phyloP scores from a whole-genome alignment of 2,329 filamentous ascomycete species.

The Diplocarpon mali region DNA sequence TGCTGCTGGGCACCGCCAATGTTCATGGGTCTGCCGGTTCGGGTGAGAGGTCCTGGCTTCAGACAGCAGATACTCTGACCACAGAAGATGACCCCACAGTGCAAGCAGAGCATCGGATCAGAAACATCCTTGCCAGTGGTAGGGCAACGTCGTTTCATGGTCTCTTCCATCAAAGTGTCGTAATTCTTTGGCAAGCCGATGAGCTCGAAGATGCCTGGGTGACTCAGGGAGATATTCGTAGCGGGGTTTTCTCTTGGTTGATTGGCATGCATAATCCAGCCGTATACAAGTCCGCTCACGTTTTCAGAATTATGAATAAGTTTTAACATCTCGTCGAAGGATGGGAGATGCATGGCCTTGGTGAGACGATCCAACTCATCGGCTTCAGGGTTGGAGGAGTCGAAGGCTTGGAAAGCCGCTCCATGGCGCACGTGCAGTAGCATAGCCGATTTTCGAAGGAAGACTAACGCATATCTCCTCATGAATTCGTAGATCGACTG shows the following conservation, averaged over 20 bases:
- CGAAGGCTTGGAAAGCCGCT: slow-evolving; percentile 69
- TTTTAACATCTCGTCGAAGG: slow-evolving; percentile 62
- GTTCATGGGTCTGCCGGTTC: slow-evolving; percentile 28
- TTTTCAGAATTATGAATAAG: slow-evolving; percentile 17
- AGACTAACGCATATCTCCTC: slow-evolving; percentile 77
- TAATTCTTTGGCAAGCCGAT: slow-evolving; percentile 87
- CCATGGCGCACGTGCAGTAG: slow-evolving; percentile 82
- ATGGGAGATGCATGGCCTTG: slow-evolving; percentile 62
- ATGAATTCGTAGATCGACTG: slow-evolving; percentile 49
- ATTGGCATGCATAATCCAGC: slow-evolving; percentile 51
- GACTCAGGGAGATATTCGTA: slow-evolving; percentile 40
- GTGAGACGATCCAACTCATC: slow-evolving; percentile 77
- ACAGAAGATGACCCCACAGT: slow-evolving; percentile 96
- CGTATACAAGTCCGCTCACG: slow-evolving; percentile 38
- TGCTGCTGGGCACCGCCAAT: slow-evolving; percentile 87
- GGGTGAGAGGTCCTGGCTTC: slow-evolving; percentile 36
- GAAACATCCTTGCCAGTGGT: slow-evolving; percentile 84
- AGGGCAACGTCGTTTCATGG: slow-evolving; percentile 71
- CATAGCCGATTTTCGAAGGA: slow-evolving; percentile 75
- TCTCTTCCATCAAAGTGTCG: slow-evolving; percentile 85
- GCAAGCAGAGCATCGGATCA: slow-evolving; percentile 84
- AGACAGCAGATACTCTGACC: slow-evolving; percentile 88
- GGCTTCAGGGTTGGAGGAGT: slow-evolving; percentile 50
- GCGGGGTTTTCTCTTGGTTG: not conserved
- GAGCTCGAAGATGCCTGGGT: slow-evolving; percentile 89